These are phyloP conservation scores for Geoglossum glabrum DNA, from an alignment of 495 filamentous ascomycete species.

Conservation along the genomic window DNA sequence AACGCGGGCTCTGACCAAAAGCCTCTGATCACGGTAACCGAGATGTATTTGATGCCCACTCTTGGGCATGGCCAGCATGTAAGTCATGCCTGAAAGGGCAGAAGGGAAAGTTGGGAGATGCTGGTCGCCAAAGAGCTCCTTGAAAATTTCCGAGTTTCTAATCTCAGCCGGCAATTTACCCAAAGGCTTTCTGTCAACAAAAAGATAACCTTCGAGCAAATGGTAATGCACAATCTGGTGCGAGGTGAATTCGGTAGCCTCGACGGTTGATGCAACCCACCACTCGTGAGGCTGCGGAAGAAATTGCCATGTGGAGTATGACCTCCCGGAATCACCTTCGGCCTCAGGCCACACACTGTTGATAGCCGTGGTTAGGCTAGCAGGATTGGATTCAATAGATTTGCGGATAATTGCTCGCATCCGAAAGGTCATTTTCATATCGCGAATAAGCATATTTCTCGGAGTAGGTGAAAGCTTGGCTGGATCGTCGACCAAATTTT, in stretches of 20 bases:
- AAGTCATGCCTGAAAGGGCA: conserved; percentile 24
- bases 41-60: conserved; percentile 26
- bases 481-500: conserved; percentile 20
- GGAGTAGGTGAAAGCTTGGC: conserved; percentile 12
- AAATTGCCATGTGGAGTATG: conserved; percentile 10
- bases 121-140: conserved; percentile 32
- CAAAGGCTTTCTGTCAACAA: conserved; percentile 27
- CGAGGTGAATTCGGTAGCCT: conserved; percentile 4
- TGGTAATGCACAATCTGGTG: conserved; percentile 23
- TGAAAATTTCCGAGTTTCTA: conserved; percentile 17
- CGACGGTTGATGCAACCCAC: conserved; percentile 17
- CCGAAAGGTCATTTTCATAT: conserved; percentile 24
- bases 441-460: conserved; percentile 23
- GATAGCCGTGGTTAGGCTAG: conserved; percentile 16
- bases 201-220: conserved; percentile 26
- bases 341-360: conserved; percentile 7
- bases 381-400: conserved; percentile 12
- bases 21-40: conserved; percentile 19
- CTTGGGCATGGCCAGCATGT: conserved; percentile 16
- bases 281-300: conserved; percentile 11
- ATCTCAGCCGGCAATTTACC: conserved; percentile 27
- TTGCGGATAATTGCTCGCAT: conserved; percentile 17
- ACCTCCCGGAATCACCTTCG: conserved; percentile 5
- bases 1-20: conserved; percentile 20
- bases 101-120: conserved; percentile 25